Evolutionary conservation across 495 filamentous ascomycete species (phyloP), one percentile per base, ranked within the genome.

Genomic region (Xylaria scruposa): DNA sequence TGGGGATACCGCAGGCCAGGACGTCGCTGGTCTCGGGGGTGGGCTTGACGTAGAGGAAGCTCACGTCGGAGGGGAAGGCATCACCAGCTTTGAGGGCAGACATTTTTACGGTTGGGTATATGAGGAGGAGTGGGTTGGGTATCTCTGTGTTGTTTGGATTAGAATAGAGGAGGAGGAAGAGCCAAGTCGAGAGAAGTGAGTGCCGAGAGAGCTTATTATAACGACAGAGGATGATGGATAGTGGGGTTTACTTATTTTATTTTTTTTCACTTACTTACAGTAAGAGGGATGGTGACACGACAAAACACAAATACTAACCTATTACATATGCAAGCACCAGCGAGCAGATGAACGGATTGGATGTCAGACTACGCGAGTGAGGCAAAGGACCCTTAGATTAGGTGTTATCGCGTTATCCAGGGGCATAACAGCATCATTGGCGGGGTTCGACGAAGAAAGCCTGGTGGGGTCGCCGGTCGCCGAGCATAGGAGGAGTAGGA

Each of bases 41-140:
- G 82, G 90, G 93, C 17, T 91, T 90, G 72, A 94, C 85, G 84
- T 93, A 94, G 77, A 87, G 92, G 82, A 97, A 97, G 74, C 84
- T 83, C 21, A 97, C 92, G 73, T 86, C 91, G 67, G 87, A 77
- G 77, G 95, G 95, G 87, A 98, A 97, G 79, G 85, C 86, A 80
- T 97, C 92, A 78, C 94, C 95, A 76, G 88, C 85, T 77, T 93
- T 90, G 82, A 95, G 87, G 73, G 85, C 83, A 82, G 92, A 81
- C 93, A 94, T 94, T 80, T 77, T 89, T 75, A 26, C 59, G 63
- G 63, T 38, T 46, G 38, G 40, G 31, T 15, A 26, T 60, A 26
- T 42, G n/a, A 7, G 15, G 38, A n/a, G 38, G 40, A 7, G 26
- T 29, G 56, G 15, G 60, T 31, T 54, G 36, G 31, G 24, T 44